Conservation (phyloP, 768 basidiomycete species). For the Suillus subluteus region DNA sequence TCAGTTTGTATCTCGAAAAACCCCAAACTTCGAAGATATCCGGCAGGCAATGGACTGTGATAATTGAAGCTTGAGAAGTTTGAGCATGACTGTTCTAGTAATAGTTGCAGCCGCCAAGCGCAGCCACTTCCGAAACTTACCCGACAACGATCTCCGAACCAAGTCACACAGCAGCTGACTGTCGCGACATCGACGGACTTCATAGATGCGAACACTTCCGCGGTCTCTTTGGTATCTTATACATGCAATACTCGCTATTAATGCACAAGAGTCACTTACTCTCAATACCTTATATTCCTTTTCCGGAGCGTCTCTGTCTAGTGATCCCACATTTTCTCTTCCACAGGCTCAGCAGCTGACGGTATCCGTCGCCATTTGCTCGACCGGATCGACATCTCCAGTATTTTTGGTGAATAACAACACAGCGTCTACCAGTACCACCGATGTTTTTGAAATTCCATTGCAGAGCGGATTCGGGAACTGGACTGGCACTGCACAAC, state of each 20-base stretch:
- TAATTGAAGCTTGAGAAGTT: background rate
- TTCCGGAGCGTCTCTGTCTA: slow-evolving; percentile 31
- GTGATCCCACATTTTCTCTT: slow-evolving; percentile 43
- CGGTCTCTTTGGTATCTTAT: slow-evolving; percentile 13
- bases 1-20: background rate
- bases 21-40: background rate
- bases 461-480: slow-evolving; percentile 52
- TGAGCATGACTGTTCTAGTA: background rate
- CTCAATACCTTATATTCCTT: slow-evolving; percentile 44
- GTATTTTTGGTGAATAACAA: slow-evolving; percentile 64
- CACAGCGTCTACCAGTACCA: slow-evolving; percentile 27
- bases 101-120: too few relatives aligned
- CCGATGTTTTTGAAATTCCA: slow-evolving; percentile 50
- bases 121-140: background rate
- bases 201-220: slow-evolving; percentile 8
- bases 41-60: background rate
- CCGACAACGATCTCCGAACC: background rate
- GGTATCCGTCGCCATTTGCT: slow-evolving; percentile 56
- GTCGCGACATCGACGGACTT: background rate
- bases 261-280: slow-evolving; percentile 31
- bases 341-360: slow-evolving; percentile 43
- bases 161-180: background rate
- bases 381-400: slow-evolving; percentile 37
- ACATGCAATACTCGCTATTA: slow-evolving; percentile 10
- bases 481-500: slow-evolving; percentile 49